Conservation (phyloP, 192 early-diverging fungal species). For the Physocladia obscura region DNA sequence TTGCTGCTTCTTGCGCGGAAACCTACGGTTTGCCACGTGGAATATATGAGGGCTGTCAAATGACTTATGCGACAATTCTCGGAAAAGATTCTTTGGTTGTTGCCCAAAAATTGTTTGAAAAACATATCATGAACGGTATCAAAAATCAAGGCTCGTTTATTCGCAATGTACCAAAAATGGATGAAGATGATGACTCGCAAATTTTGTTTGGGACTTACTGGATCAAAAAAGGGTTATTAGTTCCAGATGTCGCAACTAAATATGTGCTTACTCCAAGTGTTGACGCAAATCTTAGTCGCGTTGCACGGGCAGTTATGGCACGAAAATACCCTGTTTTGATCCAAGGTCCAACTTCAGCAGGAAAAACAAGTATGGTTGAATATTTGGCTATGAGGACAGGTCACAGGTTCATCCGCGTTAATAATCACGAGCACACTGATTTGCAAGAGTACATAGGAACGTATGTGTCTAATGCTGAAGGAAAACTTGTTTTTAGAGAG, state of each 20-base stretch:
- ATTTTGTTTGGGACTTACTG: conserved; percentile 81
- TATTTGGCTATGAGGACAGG: conserved; percentile 87
- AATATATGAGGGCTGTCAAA: conserved; percentile 88
- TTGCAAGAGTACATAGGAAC: conserved; percentile 96
- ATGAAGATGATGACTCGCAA: neutral
- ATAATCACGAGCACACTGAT: conserved; percentile 99
- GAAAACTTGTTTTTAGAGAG: conserved; percentile 90
- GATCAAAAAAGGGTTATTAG: conserved; percentile 63
- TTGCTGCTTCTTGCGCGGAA: conserved; percentile 62
- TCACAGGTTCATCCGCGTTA: conserved; percentile 95
- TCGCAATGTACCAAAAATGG: conserved; percentile 54
- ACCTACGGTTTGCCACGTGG: conserved; percentile 81
- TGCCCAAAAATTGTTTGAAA: conserved; percentile 56
- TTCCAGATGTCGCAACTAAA: conserved; percentile 21
- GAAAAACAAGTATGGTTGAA: conserved; percentile 98
- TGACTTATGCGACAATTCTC: conserved; percentile 94
- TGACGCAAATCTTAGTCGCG: conserved; percentile 75
- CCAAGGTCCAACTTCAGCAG: conserved; percentile 96
- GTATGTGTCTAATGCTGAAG: conserved; percentile 80
- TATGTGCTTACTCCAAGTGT: conserved; percentile 92
- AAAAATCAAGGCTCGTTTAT: conserved; percentile 56
- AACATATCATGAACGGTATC: conserved; percentile 59
- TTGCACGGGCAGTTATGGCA: conserved; percentile 90
- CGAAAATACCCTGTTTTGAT: conserved; percentile 91
- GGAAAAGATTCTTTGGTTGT: conserved; percentile 63